Evolutionary conservation across 306 rosid genomes (phyloP), one percentile per base, ranked within the genome.

Genomic region (Canavalia gladiata): DNA sequence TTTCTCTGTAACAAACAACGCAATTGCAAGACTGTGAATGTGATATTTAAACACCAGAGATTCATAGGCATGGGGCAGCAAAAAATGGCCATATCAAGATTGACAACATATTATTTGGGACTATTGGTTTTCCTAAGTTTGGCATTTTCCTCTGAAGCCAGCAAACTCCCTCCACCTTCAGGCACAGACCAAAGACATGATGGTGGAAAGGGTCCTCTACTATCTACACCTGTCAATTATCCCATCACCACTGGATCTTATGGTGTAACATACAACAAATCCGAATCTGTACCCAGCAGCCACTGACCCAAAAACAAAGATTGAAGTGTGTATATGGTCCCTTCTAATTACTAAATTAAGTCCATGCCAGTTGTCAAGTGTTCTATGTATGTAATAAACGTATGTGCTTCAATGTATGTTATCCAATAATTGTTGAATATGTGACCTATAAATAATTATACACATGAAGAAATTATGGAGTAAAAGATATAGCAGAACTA

Each of bases 161-260:
- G 33, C 35, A 3, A 63, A 54, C 33, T 66, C 45, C 85, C 62
- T 74, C 80, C 70, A 81, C 50, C 56, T 47, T 49, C 79, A 64
- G 59, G 18, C n/a, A 3, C 68, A 33, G 51, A 7, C 8, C 7
- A 46, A 64, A 4, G 37, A 49, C 41, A 64, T 29, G 68, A 29
- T 43, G 77, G 70, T 9, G 45, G 7, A 35, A 47, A 13, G 33
- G 78, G 46, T 77, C 75, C 72, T 9, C 51, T 79, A 25, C 41
- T 49, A 37, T 83, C 78, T 77, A 72, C 64, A 43, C 85, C 74
- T 1, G 8, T 80, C 2, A 8, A 65, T 25, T 80, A 87, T 51
- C 63, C 64, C n/a, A 72, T 57, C 58, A 50, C 47, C 28, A 57
- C 11, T 68, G 72, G 62, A 41, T 45, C 11, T 1, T 82, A 82